These are phyloP conservation scores for Saccharomycopsis selenospora DNA, from an alignment of 805 yeast genomes.

Conservation along the genomic window DNA sequence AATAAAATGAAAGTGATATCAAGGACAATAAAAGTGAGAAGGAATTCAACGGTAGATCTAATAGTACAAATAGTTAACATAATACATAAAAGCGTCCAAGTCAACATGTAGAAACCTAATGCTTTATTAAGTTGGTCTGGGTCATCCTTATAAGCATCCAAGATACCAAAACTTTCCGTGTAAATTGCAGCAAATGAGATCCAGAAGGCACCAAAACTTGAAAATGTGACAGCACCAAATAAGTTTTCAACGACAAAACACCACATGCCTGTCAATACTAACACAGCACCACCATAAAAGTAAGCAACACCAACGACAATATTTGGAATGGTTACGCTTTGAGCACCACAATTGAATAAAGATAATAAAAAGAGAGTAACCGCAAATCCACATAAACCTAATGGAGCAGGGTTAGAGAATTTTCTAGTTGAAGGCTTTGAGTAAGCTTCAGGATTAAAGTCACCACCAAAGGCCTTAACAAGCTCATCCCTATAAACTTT, in stretches of 20 bases:
- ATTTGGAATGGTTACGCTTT: constrained; percentile 42
- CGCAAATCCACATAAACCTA: constrained; percentile 55
- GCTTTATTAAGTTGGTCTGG: constrained; percentile 38
- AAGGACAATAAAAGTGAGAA: constrained; percentile 44
- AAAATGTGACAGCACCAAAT: constrained; percentile 57
- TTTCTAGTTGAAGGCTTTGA: constrained; percentile 47
- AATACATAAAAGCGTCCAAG: constrained; percentile 57
- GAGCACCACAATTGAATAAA: constrained; percentile 45
- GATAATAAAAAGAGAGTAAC: constrained; percentile 53
- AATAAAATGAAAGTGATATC: constrained; percentile 48
- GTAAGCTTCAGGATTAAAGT: constrained; percentile 30
- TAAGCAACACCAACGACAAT: constrained; percentile 49
- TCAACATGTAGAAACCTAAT: constrained; percentile 49
- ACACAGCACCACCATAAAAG: constrained; percentile 56
- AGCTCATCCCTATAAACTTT: constrained; percentile 58
- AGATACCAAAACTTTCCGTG: constrained; percentile 52
- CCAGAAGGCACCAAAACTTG: constrained; percentile 66
- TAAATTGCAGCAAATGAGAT: constrained; percentile 51
- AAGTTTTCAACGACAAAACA: constrained; percentile 55
- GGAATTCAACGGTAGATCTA: constrained; percentile 59
- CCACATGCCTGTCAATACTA: constrained; percentile 58
- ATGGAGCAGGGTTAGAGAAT: constrained; percentile 59
- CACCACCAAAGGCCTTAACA: constrained; percentile 73
- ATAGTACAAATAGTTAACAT: constrained; percentile 45
- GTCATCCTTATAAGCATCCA: constrained; percentile 39